These are phyloP conservation scores for Sporothrix protearum DNA, from an alignment of 2,329 filamentous ascomycete genomes.

Conservation along the genomic window DNA sequence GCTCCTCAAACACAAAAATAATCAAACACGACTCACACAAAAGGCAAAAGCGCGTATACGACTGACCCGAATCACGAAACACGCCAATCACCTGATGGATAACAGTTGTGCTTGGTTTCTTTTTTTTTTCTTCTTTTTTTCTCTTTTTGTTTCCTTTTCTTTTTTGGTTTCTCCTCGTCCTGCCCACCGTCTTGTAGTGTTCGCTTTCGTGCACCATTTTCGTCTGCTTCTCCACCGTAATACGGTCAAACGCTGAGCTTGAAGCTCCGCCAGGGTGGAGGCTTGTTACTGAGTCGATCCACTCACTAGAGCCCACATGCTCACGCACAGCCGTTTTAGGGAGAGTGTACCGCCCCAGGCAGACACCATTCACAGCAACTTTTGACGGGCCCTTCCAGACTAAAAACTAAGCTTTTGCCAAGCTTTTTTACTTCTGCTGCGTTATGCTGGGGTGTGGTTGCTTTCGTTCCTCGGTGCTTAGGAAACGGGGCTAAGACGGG, in stretches of 20 bases:
- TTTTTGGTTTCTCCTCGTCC: background rate
- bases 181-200: background rate
- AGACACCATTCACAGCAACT: background rate
- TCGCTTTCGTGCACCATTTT: background rate
- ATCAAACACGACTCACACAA: background rate
- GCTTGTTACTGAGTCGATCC: background rate
- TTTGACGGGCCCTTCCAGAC: slow-evolving; percentile 10
- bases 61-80: background rate
- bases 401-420: slow-evolving; percentile 17
- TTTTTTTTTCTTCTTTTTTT: background rate
- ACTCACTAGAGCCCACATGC: no score
- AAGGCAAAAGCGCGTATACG: background rate
- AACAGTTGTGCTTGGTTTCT: background rate
- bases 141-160: no score
- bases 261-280: slow-evolving; percentile 14
- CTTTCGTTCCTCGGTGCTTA: background rate
- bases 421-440: background rate
- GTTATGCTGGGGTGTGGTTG: background rate
- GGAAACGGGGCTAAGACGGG: slow-evolving; percentile 2
- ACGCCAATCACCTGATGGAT: background rate
- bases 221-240: background rate
- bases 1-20: background rate
- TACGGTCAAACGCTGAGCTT: slow-evolving; percentile 6
- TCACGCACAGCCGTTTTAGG: background rate
- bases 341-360: background rate